Base-by-base conservation (phyloP, 2,329 filamentous ascomycete genomes). In the Sclerotinia spermophila region DNA sequence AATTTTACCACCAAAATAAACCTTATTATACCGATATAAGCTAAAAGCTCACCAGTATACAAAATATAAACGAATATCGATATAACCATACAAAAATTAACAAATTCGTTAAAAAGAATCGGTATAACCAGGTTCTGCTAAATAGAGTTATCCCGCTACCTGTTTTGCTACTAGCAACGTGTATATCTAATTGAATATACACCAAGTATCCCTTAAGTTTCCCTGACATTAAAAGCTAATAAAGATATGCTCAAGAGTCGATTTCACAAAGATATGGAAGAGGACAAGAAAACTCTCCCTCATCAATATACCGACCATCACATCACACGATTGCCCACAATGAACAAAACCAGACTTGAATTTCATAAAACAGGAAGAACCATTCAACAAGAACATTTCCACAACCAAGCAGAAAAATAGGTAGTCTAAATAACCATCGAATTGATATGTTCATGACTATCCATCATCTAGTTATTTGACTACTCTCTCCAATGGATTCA, bases 371-470 rank as follows among this genome's bases (percentile, higher is more conserved):
- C n/a, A 53, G 13, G 8, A 27, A 15, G 17, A 27, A 8, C 2
- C 4, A 60, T 40, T 19, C n/a, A 60, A 15, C 2, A 35, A 13
- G 55, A 11, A 38, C 5, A 58, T 24, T 15, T 0, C 11, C 33
- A 40, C 13, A 40, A 30, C 21, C 5, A 21, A 60, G n/a, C 38
- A 44, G 35, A 30, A 42, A 30, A 38, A 2, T 8, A 53, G 17
- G n/a, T 33, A 66, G 45, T 40, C 62, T 40, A 27, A 66, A 53
- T 48, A 53, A 66, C 45, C 17, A 53, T 66, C 19, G 45, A 66
- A 30, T 65, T 65, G 62, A 65, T 66, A 40, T 66, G n/a, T 30
- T 66, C 45, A 66, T 66, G 44, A 64, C 61, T 64, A 64, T 64
- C 30, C 61, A 38, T 64, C 60, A 48, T 64, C 62, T 15, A 53